Base-by-base conservation (phyloP, 345 rosid species). In the Brassica cretica region DNA sequence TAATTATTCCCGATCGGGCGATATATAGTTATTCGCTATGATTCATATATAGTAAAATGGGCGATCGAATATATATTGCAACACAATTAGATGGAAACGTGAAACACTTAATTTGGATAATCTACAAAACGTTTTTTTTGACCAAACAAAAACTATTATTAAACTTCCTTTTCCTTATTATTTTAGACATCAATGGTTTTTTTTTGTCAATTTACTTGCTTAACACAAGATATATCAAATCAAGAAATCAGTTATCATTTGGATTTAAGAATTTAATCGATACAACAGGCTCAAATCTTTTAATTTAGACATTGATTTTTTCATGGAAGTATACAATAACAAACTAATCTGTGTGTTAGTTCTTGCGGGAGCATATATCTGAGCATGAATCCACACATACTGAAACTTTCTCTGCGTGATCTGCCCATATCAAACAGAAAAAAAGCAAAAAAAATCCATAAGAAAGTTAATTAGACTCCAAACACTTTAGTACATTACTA, bases 401-500 rank as follows among this genome's bases (percentile, higher is more conserved):
- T 70, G 75, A 63, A 51, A 77, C 70, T 63, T 70, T 77, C 30
- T 77, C 80, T 12, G 6, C 65, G 12, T 77, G 80, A 70, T 63
- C 75, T 77, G 70, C 10, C 16, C 75, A 66, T 35, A 18, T 12
- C 24, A 21, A 21, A 21, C 24, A 21, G 1, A 4, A 64, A 11
- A 14, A 0, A 58, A 67, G 18, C 19, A 60, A 58, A 44, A 59
- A 59, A 69, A 10, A 16, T 21, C 24, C 60, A 53, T 5, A 64
- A 53, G 25, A 33, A 74, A 53, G 2, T 11, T 35, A 35, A 35
- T 55, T 21, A 67, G 14, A 37, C 18, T 9, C 64, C 30, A 64
- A 19, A 33, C 44, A 25, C 29, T 2, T 12, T 12, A 39, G 18
- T 18, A 66, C 51, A 37, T 25, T n/a, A 41, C 49, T 35, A 33